Base-by-base conservation (phyloP, 768 basidiomycete species). In the Russula abietina region DNA sequence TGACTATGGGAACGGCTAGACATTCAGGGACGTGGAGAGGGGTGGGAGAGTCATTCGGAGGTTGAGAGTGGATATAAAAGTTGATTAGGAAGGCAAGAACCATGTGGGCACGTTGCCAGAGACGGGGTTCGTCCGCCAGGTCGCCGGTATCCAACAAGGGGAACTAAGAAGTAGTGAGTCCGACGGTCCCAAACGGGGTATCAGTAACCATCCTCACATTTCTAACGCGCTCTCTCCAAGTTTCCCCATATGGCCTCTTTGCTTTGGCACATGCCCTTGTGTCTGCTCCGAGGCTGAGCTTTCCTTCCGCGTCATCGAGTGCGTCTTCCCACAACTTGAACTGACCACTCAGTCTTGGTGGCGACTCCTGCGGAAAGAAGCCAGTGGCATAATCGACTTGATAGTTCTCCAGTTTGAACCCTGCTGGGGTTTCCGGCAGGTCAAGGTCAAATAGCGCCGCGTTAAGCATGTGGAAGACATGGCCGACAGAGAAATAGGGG, bases 81-180 rank as follows among this genome's bases (percentile, higher is more conserved):
- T 93, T 90, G 50, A 90, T 79, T 51, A 98, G 82, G 81, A 89
- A 97, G 8, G 94, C 83, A 39, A 98, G 81, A 53, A 97, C 89
- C 71, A 88, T 79, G 76, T 98, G 93, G 1, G 93, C 93, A 52
- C 94, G 85, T 65, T 93, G 88, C 17, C 91, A 79, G 54, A 79
- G 73, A 33, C 85, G 84, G 33, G 84, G 72, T 66, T 90, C 81
- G 46, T 70, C 68, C 28, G 78, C 74, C 33, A 95, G 78, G 14
- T 71, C 68, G 33, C 77, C 74, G 12, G 81, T 83, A 56, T 82
- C 79, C 16, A 96, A 78, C 45, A 87, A 75, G 9, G 89, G 88
- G 80, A 91, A 87, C 92, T 93, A 61, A 22, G 26, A 28, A 50
- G 38, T 22, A 22, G 41, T 67, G 12, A 57, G 43, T 30, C 17